Evolutionary conservation across 495 filamentous ascomycete species (phyloP), one percentile per base, ranked within the genome.

Genomic region (Cryomyces minteri): DNA sequence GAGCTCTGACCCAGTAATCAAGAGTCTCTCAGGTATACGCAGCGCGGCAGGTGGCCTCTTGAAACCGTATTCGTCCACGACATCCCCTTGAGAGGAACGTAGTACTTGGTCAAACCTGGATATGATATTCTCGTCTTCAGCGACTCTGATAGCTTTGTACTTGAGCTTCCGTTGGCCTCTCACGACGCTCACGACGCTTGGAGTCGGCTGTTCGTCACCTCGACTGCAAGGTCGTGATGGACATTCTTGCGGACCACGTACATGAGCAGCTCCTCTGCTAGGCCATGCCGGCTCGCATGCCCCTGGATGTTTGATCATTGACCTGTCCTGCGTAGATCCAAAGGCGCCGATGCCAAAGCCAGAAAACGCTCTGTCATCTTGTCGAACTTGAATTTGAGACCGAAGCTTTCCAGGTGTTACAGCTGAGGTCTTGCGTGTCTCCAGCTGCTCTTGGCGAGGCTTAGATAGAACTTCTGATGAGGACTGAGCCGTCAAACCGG

Each of bases 371-470:
- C 18, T 25, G 18, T 25, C 18, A 2, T 25, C 18, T 25, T 25
- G 18, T 25, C 18, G 18, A 25, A 25, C 33, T 31, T 49, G 49
- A 40, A 46, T 48, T 36, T 57, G 47, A 12, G 52, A 48, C 43
- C 53, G 55, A 31, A 65, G 44, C 43, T 63, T 65, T 6, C 62
- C 62, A 12, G 62, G 62, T 0, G 59, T 62, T 4, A 53, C 56
- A 6, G 60, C 60, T 36, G 46, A 36, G 6, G 45, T 51, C 46
- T 55, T 58, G 12, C 47, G 50, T 25, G 43, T 49, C 12, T 10
- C 9, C 34, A 38, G 12, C 34, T 38, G 9, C 12, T 9, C 34
- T 38, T 38, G 34, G 34, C 18, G 18, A 25, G 18, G 34, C 12
- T 38, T 14, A 10, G 34, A 9, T 1, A 38, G 34, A 38, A 14